These are phyloP conservation scores for Cladosporium sp. DNA, from an alignment of 2,329 filamentous ascomycete species.

Conservation along the genomic window DNA sequence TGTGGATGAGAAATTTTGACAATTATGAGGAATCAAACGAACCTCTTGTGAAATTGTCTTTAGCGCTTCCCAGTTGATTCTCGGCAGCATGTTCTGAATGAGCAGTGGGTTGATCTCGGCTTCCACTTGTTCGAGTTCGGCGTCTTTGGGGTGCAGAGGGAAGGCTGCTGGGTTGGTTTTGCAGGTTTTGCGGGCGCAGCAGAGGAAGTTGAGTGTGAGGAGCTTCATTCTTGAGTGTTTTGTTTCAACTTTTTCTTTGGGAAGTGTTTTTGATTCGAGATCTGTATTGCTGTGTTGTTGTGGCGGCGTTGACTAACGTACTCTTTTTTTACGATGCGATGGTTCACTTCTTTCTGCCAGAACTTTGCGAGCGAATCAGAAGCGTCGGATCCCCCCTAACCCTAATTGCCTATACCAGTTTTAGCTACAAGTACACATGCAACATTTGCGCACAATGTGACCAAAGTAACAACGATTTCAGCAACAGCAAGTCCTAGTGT, in stretches of 20 bases:
- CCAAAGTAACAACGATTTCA: background rate
- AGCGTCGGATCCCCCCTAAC: background rate
- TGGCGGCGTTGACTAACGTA: background rate
- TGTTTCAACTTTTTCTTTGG: no score
- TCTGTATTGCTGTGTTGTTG: background rate
- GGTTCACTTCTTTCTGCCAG: background rate
- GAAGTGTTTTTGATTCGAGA: background rate
- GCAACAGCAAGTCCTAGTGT: background rate
- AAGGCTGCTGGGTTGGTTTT: constrained; percentile 78
- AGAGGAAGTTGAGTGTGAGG: constrained; percentile 92
- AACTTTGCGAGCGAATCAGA: constrained; percentile 17
- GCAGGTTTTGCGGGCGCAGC: constrained; percentile 94
- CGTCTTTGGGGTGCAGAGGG: constrained; percentile 88
- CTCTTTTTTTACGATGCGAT: background rate
- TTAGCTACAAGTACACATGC: background rate
- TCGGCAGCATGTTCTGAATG: constrained; percentile 78
- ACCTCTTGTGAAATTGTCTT: constrained; percentile 76
- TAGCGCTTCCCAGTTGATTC: constrained; percentile 85
- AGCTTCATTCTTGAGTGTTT: constrained; percentile 70
- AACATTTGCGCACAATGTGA: background rate
- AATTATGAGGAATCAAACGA: constrained; percentile 19
- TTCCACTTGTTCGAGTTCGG: constrained; percentile 82
- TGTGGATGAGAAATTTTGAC: background rate
- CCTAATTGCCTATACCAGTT: background rate
- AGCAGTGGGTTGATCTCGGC: constrained; percentile 79